phyloP scores from a whole-genome alignment of 140 eudicot genomes.

The Bidens hawaiensis region DNA sequence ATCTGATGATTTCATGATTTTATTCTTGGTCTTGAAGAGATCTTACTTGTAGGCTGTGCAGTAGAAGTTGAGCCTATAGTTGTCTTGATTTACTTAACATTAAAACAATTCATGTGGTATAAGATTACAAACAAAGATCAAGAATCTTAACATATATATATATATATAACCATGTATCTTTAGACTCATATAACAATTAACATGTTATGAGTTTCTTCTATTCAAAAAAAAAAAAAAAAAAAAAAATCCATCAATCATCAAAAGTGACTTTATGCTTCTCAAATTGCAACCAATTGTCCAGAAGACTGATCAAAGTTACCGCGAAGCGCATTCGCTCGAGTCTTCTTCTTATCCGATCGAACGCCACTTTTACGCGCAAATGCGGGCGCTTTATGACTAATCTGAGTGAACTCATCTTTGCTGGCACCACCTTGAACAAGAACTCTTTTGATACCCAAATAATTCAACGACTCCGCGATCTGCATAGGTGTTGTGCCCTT shows the following conservation, averaged over 20 bases:
- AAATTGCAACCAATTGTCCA: slow-evolving; percentile 37
- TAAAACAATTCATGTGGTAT: too few relatives aligned
- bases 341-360: slow-evolving; percentile 21
- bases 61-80: too few relatives aligned
- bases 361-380: slow-evolving; percentile 23
- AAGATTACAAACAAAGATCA: too few relatives aligned
- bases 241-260: not conserved
- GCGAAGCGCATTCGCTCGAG: slow-evolving; percentile 22
- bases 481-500: slow-evolving; percentile 59
- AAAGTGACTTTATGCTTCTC: not conserved
- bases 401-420: slow-evolving; percentile 16
- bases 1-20: too few relatives aligned
- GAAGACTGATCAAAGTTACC: slow-evolving; percentile 39
- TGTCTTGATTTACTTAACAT: too few relatives aligned
- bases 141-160: too few relatives aligned
- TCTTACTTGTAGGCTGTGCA: too few relatives aligned
- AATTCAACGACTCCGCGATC: slow-evolving; percentile 58
- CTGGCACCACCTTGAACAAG: slow-evolving; percentile 44
- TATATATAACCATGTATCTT: too few relatives aligned
- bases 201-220: slow-evolving; percentile 11
- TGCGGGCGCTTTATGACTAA: not conserved
- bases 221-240: not conserved
- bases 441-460: slow-evolving; percentile 55
- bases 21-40: too few relatives aligned
- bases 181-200: not conserved